A percentile compares a stretch with the other conserved stretches of the same genome.
Conservation (phyloP, 2,329 filamentous ascomycete genomes). For the Pseudofabraea citricarpa region DNA sequence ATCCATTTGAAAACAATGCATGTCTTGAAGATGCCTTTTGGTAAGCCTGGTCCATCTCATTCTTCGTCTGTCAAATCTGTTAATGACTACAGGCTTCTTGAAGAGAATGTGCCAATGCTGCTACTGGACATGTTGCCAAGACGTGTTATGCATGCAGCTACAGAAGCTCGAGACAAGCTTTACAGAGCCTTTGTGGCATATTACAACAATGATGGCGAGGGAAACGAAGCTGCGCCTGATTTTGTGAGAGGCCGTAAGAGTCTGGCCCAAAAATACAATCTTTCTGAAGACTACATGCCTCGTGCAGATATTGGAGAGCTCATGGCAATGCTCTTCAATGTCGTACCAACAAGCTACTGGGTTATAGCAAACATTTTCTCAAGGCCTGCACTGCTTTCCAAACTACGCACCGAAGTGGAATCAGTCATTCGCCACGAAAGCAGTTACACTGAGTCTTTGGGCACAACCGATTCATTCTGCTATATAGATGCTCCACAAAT, state of each 20-base stretch:
- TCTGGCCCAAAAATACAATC: neutral
- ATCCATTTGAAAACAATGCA: neutral
- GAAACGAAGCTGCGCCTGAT: neutral
- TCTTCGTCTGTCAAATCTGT: no score
- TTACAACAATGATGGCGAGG: neutral
- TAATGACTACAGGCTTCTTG: neutral
- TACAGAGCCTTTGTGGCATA: neutral
- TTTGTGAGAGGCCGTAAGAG: neutral
- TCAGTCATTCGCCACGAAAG: neutral
- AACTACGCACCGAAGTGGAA: neutral
- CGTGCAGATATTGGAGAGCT: neutral
- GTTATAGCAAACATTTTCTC: neutral
- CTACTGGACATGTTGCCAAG: neutral
- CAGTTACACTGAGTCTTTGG: neutral
- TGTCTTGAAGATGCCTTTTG: neutral
- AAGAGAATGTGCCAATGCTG: neutral
- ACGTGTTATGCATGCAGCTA: neutral
- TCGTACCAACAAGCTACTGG: neutral
- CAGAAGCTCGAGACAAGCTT: neutral
- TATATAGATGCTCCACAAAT: neutral
- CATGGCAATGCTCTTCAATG: neutral
- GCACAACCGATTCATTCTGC: neutral
- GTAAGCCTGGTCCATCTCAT: no score
- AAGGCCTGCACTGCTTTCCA: neutral
- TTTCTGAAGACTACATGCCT: neutral